These are phyloP conservation scores for Alternaria burnsii DNA, from an alignment of 2,329 filamentous ascomycete genomes.

Conservation along the genomic window DNA sequence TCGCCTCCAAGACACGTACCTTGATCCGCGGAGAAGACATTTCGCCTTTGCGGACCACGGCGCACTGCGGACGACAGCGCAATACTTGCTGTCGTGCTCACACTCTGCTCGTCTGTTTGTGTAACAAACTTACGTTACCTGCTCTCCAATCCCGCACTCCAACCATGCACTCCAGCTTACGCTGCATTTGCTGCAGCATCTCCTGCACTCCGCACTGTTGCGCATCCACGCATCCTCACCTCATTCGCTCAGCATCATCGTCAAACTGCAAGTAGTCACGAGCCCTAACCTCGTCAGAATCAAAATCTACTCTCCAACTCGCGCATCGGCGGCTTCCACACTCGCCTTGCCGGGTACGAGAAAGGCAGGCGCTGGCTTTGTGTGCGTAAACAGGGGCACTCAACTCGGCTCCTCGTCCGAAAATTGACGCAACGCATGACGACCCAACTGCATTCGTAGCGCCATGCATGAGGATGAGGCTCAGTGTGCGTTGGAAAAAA, in stretches of 20 bases:
- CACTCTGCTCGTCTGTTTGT: background rate
- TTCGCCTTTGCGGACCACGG: background rate
- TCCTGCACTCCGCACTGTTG: conserved; percentile 23
- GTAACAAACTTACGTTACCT: conserved; percentile 2
- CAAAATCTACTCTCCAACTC: conserved; percentile 3
- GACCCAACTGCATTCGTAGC: conserved; percentile 2
- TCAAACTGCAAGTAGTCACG: conserved; percentile 14
- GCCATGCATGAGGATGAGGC: conserved; percentile 24
- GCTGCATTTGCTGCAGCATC: background rate
- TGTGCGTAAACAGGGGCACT: background rate
- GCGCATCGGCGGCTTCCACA: conserved; percentile 19
- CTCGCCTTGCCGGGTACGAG: background rate
- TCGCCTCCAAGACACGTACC: background rate
- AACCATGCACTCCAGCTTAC: background rate
- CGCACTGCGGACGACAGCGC: background rate
- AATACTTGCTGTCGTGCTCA: background rate
- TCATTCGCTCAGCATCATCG: conserved; percentile 2
- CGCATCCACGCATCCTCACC: conserved; percentile 17
- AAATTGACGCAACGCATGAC: conserved; percentile 8
- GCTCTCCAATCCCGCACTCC: background rate
- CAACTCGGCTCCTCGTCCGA: conserved; percentile 2
- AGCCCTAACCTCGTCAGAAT: conserved; percentile 1
- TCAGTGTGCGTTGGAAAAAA: conserved; percentile 12
- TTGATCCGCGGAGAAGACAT: background rate
- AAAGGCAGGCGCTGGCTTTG: background rate